These are phyloP conservation scores for Microcos paniculata DNA, from an alignment of 345 rosid genomes.

Conservation along the genomic window DNA sequence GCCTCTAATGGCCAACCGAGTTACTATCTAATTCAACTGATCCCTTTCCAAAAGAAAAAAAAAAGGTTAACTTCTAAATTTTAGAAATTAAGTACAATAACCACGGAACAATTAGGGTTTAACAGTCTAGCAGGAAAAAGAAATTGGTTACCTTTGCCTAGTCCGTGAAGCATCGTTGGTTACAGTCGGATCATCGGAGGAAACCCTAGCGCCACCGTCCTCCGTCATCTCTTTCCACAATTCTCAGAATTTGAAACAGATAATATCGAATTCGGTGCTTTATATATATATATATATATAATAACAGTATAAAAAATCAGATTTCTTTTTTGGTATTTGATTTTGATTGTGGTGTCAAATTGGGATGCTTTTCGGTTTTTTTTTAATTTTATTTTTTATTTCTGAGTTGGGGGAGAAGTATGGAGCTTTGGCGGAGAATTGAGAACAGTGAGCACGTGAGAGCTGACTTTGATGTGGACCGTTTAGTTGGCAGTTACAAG, in stretches of 20 bases:
- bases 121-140: background rate
- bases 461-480: background rate
- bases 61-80: background rate
- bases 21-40: background rate
- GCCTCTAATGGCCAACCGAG: background rate
- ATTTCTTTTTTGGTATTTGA: background rate
- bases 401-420: background rate
- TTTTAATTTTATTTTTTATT: too few relatives aligned
- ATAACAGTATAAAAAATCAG: background rate
- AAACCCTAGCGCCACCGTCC: constrained; percentile 41
- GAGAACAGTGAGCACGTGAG: background rate
- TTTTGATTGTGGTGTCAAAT: background rate
- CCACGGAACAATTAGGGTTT: background rate
- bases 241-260: background rate
- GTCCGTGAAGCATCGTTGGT: constrained; percentile 36
- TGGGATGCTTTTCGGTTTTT: background rate
- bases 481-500: too few relatives aligned
- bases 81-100: background rate
- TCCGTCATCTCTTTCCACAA: constrained; percentile 40
- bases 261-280: background rate
- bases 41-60: background rate
- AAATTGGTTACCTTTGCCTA: constrained; percentile 45
- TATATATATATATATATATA: background rate
- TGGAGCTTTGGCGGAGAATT: background rate
- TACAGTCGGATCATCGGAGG: constrained; percentile 33